Base-by-base conservation (phyloP, 495 filamentous ascomycete species). In the Hypomontagnella monticulosa region DNA sequence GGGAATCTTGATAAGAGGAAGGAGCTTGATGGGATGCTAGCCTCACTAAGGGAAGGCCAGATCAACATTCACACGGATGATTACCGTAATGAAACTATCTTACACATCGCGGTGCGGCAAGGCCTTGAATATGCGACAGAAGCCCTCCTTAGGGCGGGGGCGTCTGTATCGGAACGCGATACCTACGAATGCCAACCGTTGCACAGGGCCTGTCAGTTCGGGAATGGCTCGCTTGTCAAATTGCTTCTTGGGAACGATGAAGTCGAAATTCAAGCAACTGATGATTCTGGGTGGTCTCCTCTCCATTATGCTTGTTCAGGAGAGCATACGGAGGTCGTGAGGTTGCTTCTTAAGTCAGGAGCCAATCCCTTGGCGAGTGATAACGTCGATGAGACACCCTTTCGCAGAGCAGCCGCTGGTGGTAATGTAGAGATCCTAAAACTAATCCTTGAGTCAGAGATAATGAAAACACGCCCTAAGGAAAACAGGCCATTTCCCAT, bases 31-130 rank as follows among this genome's bases (percentile, higher is more conserved):
- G 19, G 49, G 18, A 27, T 5, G 18, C 19, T 58, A 2, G 7
- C n/a, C 33, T 16, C 5, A 9, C 41, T 58, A 8, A 7, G 43
- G 33, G 18, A 0, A 7, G 34, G n/a, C 10, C 0, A 49, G 34
- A 40, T 58, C 43, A 49, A 58, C 33, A 5, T 18, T 49, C 55
- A 32, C 19, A 40, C n/a, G 18, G 19, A 40, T 30, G 33, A 40
- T 40, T 38, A 0, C 33, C 1, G 5, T 27, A 5, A 18, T 0
- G 6, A 40, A 27, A 58, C 55, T 48, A 0, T 58, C 55, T 19
- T 58, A 44, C 55, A 49, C 33, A 3, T 58, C 41, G 55, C 43
- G 32, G 34, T 18, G 38, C 1, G 12, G 20, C 19, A 18, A 48
- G 43, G 34, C 44, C 19, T 40, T 58, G 33, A n/a, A 32, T 49